Conservation (phyloP, 352 stramenopile species). For the Globisporangium splendens region DNA sequence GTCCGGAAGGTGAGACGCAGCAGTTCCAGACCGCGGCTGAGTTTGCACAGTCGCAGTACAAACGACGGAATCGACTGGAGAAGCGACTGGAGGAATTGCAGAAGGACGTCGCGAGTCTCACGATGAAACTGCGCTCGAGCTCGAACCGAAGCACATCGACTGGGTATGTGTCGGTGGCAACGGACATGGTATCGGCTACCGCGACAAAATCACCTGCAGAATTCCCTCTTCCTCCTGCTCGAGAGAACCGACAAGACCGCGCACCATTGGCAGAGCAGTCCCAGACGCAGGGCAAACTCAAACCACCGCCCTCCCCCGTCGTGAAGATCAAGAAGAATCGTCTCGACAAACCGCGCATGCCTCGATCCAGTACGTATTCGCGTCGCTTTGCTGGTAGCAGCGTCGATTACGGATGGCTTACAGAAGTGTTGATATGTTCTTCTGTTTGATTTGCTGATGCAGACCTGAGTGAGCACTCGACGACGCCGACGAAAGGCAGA, state of each 20-base stretch:
- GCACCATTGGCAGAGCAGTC: background rate
- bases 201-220: background rate
- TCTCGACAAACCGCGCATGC: background rate
- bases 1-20: background rate
- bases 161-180: conserved; percentile 24
- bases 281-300: background rate
- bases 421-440: background rate
- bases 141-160: conserved; percentile 29
- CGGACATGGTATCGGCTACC: conserved; percentile 10
- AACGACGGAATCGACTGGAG: conserved; percentile 56
- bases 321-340: conserved; percentile 11
- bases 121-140: conserved; percentile 44
- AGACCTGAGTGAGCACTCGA: conserved; percentile 22
- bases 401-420: background rate
- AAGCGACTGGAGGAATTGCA: conserved; percentile 67
- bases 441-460: background rate
- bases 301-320: background rate
- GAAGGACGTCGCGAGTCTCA: conserved; percentile 73
- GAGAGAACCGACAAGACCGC: background rate
- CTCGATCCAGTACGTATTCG: conserved; percentile 12
- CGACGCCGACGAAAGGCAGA: conserved; percentile 13
- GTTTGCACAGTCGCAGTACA: conserved; percentile 40
- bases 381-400: background rate
- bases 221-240: background rate
- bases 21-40: conserved; percentile 5